These are phyloP conservation scores for Fusarium pseudoanthophilum DNA, from an alignment of 2,329 filamentous ascomycete species.

Conservation along the genomic window DNA sequence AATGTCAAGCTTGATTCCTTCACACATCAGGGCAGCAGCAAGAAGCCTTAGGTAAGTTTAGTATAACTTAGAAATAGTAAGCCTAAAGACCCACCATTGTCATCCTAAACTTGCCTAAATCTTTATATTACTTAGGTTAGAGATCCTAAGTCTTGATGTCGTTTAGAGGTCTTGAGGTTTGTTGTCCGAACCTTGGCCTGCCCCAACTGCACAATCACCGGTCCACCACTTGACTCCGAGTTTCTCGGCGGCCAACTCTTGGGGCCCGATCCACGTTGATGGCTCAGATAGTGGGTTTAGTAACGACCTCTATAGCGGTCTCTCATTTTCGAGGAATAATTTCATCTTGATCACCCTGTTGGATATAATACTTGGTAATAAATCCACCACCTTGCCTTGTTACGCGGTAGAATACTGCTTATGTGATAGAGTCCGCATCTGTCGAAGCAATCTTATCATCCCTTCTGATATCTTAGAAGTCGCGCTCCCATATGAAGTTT, in stretches of 20 bases:
- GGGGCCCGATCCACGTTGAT: background rate
- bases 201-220: background rate
- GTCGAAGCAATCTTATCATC: too few species aligned
- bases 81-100: background rate
- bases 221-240: background rate
- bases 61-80: background rate
- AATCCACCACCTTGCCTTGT: background rate
- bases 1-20: background rate
- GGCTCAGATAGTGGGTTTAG: background rate
- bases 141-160: background rate
- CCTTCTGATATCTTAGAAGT: background rate
- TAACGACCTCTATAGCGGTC: background rate
- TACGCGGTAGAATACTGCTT: background rate
- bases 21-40: background rate
- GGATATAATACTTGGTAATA: background rate
- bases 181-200: background rate
- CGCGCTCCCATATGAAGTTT: background rate
- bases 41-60: background rate
- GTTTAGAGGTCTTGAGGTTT: background rate
- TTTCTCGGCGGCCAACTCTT: background rate
- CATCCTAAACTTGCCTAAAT: background rate
- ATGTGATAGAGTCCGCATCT: background rate
- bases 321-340: background rate
- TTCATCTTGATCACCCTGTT: background rate
- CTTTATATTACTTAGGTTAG: background rate